These are phyloP conservation scores for Daldinia vernicosa DNA, from an alignment of 495 filamentous ascomycete species.

Conservation along the genomic window DNA sequence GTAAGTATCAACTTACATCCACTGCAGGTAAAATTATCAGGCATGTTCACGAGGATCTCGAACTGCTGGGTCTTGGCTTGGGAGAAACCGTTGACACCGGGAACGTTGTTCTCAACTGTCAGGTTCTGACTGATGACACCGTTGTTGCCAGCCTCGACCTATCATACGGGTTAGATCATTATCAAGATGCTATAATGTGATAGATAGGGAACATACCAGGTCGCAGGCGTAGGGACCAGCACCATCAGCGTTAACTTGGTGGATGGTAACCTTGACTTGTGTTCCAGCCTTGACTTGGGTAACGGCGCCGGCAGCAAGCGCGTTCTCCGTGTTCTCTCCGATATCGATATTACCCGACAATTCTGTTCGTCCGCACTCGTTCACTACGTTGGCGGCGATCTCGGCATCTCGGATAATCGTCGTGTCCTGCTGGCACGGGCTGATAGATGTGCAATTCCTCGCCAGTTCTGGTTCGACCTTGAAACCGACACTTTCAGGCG, in stretches of 20 bases:
- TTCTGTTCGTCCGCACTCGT: constrained; percentile 61
- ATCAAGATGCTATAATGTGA: too few relatives aligned
- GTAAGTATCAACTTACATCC: constrained; percentile 43
- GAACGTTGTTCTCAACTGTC: constrained; percentile 56
- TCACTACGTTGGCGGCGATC: constrained; percentile 56
- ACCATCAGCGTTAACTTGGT: constrained; percentile 66
- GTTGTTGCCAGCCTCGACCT: constrained; percentile 54
- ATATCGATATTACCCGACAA: constrained; percentile 64
- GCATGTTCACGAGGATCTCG: constrained; percentile 58
- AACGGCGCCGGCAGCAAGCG: constrained; percentile 52
- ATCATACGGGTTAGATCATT: not conserved
- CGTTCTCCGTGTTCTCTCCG: constrained; percentile 62
- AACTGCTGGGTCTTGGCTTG: constrained; percentile 58
- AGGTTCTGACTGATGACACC: constrained; percentile 54
- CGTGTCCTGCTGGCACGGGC: constrained; percentile 61
- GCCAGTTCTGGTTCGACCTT: constrained; percentile 53
- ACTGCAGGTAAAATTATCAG: constrained; percentile 50
- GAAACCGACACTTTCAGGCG: constrained; percentile 55
- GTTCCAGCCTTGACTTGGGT: constrained; percentile 55
- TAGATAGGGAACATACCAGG: constrained; percentile 35
- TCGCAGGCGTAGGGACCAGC: constrained; percentile 64
- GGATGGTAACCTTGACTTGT: constrained; percentile 54
- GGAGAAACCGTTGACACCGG: constrained; percentile 57
- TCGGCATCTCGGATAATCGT: constrained; percentile 64
- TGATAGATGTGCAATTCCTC: constrained; percentile 61